Evolutionary conservation across 192 early-diverging fungal species (phyloP).

Genomic region (Coemansia sp.): DNA sequence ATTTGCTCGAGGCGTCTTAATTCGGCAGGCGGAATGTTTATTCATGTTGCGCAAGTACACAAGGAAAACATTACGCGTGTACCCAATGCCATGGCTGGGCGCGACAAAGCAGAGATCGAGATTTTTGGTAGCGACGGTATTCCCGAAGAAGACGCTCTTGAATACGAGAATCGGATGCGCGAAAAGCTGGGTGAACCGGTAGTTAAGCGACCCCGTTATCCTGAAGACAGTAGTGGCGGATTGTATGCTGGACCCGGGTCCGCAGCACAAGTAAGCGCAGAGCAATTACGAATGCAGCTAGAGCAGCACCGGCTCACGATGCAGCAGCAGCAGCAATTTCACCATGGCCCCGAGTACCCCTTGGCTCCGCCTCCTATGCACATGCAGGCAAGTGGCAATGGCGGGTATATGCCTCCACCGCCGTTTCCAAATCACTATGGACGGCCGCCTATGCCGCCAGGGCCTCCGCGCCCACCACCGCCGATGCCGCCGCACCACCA

Average conservation of each 20-base stretch:
- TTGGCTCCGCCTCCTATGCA: slow-evolving; percentile 14
- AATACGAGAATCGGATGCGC: slow-evolving; percentile 61
- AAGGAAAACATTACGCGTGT: slow-evolving; percentile 80
- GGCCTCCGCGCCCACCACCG: slow-evolving; percentile 4
- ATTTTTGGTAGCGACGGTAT: slow-evolving; percentile 96
- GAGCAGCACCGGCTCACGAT: slow-evolving; percentile 57
- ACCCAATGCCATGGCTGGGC: slow-evolving; percentile 80
- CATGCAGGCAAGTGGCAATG: slow-evolving; percentile 22
- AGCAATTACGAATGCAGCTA: slow-evolving; percentile 50
- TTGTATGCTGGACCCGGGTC: slow-evolving; percentile 33
- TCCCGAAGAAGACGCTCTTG: slow-evolving; percentile 75
- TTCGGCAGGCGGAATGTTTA: slow-evolving; percentile 86
- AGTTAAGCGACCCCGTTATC: slow-evolving; percentile 48
- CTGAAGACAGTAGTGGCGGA: slow-evolving; percentile 47
- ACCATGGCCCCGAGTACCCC: background rate
- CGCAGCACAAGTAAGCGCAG: slow-evolving; percentile 36
- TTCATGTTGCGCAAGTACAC: slow-evolving; percentile 92
- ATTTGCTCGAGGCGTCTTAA: slow-evolving; percentile 83
- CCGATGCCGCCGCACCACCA: slow-evolving; percentile 22
- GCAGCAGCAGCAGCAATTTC: slow-evolving; percentile 49
- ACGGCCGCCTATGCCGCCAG: slow-evolving; percentile 27
- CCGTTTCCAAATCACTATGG: slow-evolving; percentile 18
- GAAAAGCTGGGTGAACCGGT: slow-evolving; percentile 52
- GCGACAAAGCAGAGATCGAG: slow-evolving; percentile 85
- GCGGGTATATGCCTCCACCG: slow-evolving; percentile 17